These are phyloP conservation scores for Saprolegnia parasitica DNA, from an alignment of 352 stramenopile genomes.

Conservation along the genomic window DNA sequence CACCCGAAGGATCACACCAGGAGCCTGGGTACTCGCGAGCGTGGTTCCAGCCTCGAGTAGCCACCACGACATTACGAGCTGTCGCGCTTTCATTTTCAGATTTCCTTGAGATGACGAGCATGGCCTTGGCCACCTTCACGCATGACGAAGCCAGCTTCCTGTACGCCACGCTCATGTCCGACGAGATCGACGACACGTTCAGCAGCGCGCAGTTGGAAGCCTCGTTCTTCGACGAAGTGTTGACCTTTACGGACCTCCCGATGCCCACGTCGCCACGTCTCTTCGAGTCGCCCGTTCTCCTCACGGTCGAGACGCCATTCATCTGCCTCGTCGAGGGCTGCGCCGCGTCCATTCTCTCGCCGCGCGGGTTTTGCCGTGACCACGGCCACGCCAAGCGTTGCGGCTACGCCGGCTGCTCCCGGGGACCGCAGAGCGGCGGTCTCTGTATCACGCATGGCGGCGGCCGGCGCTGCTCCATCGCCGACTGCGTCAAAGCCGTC, in stretches of 20 bases:
- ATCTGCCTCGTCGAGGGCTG: not conserved
- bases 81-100: no score
- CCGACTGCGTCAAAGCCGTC: conserved; percentile 55
- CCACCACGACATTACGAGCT: no score
- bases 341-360: not conserved
- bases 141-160: conserved; percentile 5
- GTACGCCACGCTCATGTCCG: not conserved
- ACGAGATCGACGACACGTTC: not conserved
- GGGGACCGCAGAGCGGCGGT: conserved; percentile 72
- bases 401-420: conserved; percentile 63
- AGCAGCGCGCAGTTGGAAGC: not conserved
- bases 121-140: not conserved
- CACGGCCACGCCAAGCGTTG: conserved; percentile 77
- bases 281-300: no score
- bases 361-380: conserved; percentile 47
- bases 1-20: no score
- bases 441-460: conserved; percentile 82
- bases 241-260: not conserved
- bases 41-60: no score
- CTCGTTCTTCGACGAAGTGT: not conserved
- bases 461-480: conserved; percentile 66
- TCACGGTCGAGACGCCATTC: not conserved
- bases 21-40: no score
- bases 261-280: not conserved
- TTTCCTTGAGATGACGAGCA: no score